These are phyloP conservation scores for Solanum lycopersicoides DNA, from an alignment of 257 asterid genomes.

Conservation along the genomic window DNA sequence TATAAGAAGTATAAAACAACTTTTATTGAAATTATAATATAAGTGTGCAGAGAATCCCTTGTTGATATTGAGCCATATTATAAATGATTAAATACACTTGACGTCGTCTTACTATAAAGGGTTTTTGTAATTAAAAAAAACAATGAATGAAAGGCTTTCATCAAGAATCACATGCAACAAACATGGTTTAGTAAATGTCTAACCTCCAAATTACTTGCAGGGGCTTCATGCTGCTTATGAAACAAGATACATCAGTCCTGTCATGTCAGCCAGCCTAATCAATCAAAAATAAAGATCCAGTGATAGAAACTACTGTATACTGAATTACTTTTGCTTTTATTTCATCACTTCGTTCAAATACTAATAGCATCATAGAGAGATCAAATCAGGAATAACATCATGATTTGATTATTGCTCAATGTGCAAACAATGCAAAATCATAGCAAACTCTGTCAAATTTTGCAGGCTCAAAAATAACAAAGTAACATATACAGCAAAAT, in stretches of 20 bases:
- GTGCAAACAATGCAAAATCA: background rate
- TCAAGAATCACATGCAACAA: background rate
- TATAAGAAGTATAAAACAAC: background rate
- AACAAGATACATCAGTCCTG: conserved; percentile 36
- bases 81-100: background rate
- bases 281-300: conserved; percentile 21
- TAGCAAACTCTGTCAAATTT: background rate
- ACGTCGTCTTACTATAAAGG: background rate
- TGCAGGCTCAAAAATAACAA: background rate
- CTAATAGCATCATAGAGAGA: background rate
- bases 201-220: conserved; percentile 52
- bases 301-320: conserved; percentile 4
- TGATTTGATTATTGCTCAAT: background rate
- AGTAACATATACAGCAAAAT: background rate
- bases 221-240: conserved; percentile 41
- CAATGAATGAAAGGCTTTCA: background rate
- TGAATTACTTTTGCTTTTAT: background rate
- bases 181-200: conserved; percentile 10
- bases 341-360: background rate
- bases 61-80: background rate
- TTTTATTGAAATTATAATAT: background rate
- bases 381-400: background rate
- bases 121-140: background rate
- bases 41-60: background rate
- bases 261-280: conserved; percentile 33